Percentiles rank a stretch among this genome's conserved stretches.
phyloP scores from a whole-genome alignment of 1,139 yeast species.

The Keqinozyma sinolaborantium region DNA sequence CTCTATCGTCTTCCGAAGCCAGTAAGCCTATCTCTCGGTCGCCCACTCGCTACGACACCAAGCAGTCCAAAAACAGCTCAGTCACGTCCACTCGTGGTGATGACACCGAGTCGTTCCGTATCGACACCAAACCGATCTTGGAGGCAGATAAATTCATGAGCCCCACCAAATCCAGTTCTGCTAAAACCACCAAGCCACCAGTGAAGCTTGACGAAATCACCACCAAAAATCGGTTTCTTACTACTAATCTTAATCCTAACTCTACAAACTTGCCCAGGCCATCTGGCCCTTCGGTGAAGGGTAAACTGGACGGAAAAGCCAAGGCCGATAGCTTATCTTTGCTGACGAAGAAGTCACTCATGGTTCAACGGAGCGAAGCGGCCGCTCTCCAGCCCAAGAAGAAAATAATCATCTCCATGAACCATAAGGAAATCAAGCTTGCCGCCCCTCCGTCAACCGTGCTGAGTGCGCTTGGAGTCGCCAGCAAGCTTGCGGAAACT shows the following conservation, averaged over 20 bases:
- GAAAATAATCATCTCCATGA: slow-evolving; percentile 26
- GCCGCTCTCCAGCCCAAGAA: slow-evolving; percentile 24
- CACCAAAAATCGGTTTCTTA: slow-evolving; percentile 30
- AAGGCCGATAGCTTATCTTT: slow-evolving; percentile 17
- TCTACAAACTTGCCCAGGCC: slow-evolving; percentile 2
- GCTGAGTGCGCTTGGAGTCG: background rate
- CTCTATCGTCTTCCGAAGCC: slow-evolving; percentile 6
- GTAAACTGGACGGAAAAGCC: slow-evolving; percentile 12
- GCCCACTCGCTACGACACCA: slow-evolving; percentile 11
- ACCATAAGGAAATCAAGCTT: slow-evolving; percentile 13
- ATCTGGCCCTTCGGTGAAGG: slow-evolving; percentile 1
- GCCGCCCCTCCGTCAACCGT: background rate
- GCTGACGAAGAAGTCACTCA: slow-evolving; percentile 27
- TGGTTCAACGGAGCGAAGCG: slow-evolving; percentile 28
- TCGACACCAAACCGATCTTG: slow-evolving; percentile 3
- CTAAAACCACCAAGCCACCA: slow-evolving; percentile 4
- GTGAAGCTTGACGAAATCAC: slow-evolving; percentile 6
- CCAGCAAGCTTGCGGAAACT: background rate
- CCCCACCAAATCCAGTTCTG: slow-evolving; percentile 8
- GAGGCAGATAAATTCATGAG: slow-evolving; percentile 7
- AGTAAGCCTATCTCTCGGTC: slow-evolving; percentile 8
- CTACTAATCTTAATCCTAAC: slow-evolving; percentile 27
- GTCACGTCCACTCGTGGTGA: slow-evolving; percentile 7
- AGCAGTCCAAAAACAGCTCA: slow-evolving; percentile 7
- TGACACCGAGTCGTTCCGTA: slow-evolving; percentile 4